These are phyloP conservation scores for Acidiella bohemica DNA, from an alignment of 495 filamentous ascomycete genomes.

Conservation along the genomic window DNA sequence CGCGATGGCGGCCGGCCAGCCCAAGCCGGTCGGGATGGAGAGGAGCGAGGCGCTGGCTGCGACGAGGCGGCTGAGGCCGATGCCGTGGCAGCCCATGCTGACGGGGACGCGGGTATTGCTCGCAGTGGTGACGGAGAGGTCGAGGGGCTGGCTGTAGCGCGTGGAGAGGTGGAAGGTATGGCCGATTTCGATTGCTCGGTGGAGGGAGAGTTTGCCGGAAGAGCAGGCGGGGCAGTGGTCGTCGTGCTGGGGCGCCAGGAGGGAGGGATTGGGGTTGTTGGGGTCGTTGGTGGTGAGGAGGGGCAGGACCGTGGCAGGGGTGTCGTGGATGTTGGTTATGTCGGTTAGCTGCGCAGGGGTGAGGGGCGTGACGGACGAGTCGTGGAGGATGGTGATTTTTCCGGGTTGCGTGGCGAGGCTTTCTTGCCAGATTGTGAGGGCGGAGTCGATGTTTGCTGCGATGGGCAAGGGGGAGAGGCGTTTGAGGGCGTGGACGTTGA, in stretches of 20 bases:
- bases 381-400: background rate
- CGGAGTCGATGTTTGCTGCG: slow-evolving; percentile 42
- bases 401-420: background rate
- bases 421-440: slow-evolving; percentile 40
- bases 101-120: slow-evolving; percentile 37
- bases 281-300: background rate
- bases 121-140: slow-evolving; percentile 33
- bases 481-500: slow-evolving; percentile 63
- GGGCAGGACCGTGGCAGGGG: too few species aligned
- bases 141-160: slow-evolving; percentile 64
- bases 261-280: background rate
- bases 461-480: slow-evolving; percentile 44
- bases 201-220: slow-evolving; percentile 47
- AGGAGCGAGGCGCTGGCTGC: slow-evolving; percentile 66
- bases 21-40: slow-evolving; percentile 61
- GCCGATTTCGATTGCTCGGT: slow-evolving; percentile 72
- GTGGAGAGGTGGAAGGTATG: slow-evolving; percentile 93
- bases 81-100: slow-evolving; percentile 94
- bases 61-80: slow-evolving; percentile 84
- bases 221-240: slow-evolving; percentile 61
- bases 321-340: background rate
- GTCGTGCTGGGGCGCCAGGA: slow-evolving; percentile 50
- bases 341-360: background rate
- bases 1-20: slow-evolving; percentile 78
- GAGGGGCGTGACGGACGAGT: background rate